Percentiles rank a stretch among this genome's conserved stretches.
phyloP scores from a whole-genome alignment of 495 filamentous ascomycete species.

The Umbilicaria muhlenbergii region DNA sequence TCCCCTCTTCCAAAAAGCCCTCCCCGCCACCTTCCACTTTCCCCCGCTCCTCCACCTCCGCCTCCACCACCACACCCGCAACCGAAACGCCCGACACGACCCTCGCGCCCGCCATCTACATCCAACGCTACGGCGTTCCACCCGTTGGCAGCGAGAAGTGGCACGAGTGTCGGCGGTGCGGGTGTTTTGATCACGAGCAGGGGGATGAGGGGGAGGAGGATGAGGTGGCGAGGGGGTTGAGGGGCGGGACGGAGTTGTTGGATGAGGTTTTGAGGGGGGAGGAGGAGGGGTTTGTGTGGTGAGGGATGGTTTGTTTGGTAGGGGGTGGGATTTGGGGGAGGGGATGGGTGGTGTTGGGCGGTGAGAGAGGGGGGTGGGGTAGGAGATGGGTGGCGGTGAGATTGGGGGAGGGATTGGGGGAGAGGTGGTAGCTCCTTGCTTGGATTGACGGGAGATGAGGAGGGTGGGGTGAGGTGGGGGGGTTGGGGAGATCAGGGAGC shows the following conservation, averaged over 20 bases:
- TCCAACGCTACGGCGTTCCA: slow-evolving; percentile 26
- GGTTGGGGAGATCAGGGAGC: no score
- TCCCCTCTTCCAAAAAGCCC: slow-evolving; percentile 8
- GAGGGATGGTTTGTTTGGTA: neutral
- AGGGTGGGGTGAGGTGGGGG: no score
- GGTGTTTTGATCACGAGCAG: slow-evolving; percentile 20
- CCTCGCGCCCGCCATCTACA: slow-evolving; percentile 28
- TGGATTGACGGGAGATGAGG: no score
- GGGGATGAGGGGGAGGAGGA: slow-evolving; percentile 11
- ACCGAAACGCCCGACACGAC: slow-evolving; percentile 11
- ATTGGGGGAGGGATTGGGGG: no score
- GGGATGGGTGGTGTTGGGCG: no score
- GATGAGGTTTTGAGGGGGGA: slow-evolving; percentile 9
- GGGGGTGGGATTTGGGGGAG: no score
- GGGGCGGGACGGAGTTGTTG: neutral
- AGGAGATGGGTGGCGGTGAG: no score
- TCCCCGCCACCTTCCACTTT: no score
- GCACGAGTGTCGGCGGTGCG: slow-evolving; percentile 22
- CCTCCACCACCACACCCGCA: no score
- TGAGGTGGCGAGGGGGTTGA: neutral
- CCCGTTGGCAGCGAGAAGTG: slow-evolving; percentile 29
- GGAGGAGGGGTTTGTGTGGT: slow-evolving; percentile 6
- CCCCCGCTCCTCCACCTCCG: no score
- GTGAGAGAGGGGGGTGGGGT: no score
- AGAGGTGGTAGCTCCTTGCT: no score